Evolutionary conservation across 139 green algal species (phyloP).

Genomic region (Limnomonas spitsbergensis): DNA sequence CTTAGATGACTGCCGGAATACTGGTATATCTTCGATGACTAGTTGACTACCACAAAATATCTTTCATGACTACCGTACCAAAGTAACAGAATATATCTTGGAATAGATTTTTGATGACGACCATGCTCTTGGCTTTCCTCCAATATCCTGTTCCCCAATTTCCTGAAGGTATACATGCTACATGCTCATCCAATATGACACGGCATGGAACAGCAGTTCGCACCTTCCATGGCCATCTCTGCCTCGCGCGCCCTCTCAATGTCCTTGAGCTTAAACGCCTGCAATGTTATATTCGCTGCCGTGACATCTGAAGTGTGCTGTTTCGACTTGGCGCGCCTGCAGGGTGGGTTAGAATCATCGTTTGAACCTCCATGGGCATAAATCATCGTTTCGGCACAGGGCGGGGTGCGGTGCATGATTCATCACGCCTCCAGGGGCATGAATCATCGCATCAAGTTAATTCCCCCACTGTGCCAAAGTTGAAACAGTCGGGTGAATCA

Average conservation of each 20-base stretch:
- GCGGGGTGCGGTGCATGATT: too few relatives aligned
- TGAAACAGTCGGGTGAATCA: background rate
- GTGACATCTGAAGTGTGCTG: background rate
- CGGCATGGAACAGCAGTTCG: background rate
- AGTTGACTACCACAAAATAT: too few relatives aligned
- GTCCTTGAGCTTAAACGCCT: slow-evolving; percentile 15
- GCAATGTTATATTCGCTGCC: background rate
- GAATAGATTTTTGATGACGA: background rate
- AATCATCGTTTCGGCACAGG: too few relatives aligned
- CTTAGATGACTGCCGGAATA: too few relatives aligned
- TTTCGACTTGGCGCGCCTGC: background rate
- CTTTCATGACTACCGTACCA: too few relatives aligned
- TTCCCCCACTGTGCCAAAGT: background rate
- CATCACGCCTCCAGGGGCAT: too few relatives aligned
- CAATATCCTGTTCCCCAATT: background rate
- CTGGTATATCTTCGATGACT: too few relatives aligned
- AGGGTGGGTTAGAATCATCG: background rate
- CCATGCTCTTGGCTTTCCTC: background rate
- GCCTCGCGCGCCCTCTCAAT: slow-evolving; percentile 21
- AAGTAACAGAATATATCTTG: too few relatives aligned
- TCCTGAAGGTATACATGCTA: background rate
- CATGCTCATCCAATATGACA: background rate
- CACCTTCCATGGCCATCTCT: slow-evolving; percentile 13
- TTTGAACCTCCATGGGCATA: too few relatives aligned
- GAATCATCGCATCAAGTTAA: background rate